Base-by-base conservation (phyloP, 306 rosid species). In the Casuarina cunninghamiana region DNA sequence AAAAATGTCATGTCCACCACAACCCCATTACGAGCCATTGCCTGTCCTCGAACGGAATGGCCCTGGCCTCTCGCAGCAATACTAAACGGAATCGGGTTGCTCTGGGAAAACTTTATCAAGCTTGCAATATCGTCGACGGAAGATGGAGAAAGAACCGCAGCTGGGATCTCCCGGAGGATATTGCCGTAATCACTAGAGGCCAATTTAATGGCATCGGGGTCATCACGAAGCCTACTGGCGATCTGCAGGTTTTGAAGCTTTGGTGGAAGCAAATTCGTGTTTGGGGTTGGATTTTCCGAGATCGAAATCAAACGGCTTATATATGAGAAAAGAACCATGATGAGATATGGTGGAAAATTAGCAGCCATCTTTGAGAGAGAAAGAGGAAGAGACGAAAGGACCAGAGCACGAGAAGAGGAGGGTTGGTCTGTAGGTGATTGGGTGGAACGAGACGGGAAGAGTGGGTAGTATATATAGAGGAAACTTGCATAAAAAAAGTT, bases 151-250 rank as follows among this genome's bases (percentile, higher is more conserved):
- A 92, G 73, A 19, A 95, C 95, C 0, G 91, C 91, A 0, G 82
- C 69, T 1, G 98, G 98, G 17, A 54, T 76, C 63, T 85, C 58
- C 0, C 48, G 77, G 5, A 82, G 75, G 0, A 92, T 72, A 43
- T 95, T 87, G 15, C 98, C 98, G 19, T 77, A 90, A 67, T 95
- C 98, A 10, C 35, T 68, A 0, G 97, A 80, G 16, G 92, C 98
- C 7, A 72, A 21, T 55, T 55, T n/a, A 5, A 92, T 70, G 67
- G 93, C 69, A 55, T 86, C 80, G 0, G 76, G 79, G 76, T 95
- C 91, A 11, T 82, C 75, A 6, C 80, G 88, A 63, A 95, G 85
- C 11, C 75, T 82, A 13, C 76, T 42, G 21, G 84, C 77, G 17
- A 80, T 46, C 0, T 81, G 69, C 35, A 66, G 10, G 68, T 69